These are phyloP conservation scores for Diaporthe aspalathi DNA, from an alignment of 2,329 filamentous ascomycete species.

Conservation along the genomic window DNA sequence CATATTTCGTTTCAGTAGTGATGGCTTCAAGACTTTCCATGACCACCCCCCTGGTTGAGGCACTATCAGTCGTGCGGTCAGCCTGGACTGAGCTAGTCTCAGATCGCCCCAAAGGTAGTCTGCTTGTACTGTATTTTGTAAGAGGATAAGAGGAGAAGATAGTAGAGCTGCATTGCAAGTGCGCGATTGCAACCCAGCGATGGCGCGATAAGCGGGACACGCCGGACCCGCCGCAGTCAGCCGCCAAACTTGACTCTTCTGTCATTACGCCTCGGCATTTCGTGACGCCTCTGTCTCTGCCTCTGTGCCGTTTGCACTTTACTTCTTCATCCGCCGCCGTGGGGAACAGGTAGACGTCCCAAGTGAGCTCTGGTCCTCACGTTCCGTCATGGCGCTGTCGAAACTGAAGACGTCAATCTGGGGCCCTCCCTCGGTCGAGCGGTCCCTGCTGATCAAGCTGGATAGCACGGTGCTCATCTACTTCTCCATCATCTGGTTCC, in stretches of 20 bases:
- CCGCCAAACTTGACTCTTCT: conserved; percentile 7
- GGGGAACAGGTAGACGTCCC: background rate
- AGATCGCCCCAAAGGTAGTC: too few species aligned
- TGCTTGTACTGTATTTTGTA: too few species aligned
- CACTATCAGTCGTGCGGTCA: too few species aligned
- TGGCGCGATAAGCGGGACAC: conserved; percentile 30
- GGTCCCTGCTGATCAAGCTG: conserved; percentile 51
- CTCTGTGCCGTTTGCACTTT: background rate
- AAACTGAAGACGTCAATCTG: conserved; percentile 29
- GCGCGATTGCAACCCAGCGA: conserved; percentile 27
- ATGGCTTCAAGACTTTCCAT: too few species aligned
- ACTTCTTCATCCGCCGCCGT: background rate
- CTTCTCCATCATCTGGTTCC: conserved; percentile 60
- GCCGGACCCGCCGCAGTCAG: background rate
- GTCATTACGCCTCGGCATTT: conserved; percentile 1
- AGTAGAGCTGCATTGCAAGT: background rate
- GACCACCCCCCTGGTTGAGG: too few species aligned
- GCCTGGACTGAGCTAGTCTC: too few species aligned
- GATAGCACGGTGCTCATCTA: conserved; percentile 56
- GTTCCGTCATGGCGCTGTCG: conserved; percentile 20
- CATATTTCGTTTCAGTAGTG: too few species aligned
- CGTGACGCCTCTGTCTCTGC: background rate
- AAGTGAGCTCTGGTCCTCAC: background rate
- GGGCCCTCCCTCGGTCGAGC: conserved; percentile 41
- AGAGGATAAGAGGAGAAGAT: background rate